Evolutionary conservation across 75 land plant genomes (phyloP).

Genomic region (Selaginella tamariscina): DNA sequence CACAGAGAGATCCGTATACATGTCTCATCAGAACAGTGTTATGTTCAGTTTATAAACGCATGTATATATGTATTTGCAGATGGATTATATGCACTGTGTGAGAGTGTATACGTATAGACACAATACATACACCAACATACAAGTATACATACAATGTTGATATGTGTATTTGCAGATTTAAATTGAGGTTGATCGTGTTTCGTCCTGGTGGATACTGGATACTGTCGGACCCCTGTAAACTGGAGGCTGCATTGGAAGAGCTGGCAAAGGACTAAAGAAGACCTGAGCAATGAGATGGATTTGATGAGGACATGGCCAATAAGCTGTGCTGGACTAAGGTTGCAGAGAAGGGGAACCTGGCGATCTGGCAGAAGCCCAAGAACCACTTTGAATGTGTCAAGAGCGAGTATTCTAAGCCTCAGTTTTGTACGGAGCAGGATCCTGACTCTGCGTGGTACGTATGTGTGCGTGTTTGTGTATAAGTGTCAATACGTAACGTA

Average conservation of each 20-base stretch:
- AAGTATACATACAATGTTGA: too few species aligned
- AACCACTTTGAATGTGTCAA: conserved; percentile 56
- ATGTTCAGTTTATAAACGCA: too few species aligned
- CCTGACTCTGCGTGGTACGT: conserved; percentile 63
- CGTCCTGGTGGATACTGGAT: conserved; percentile 92
- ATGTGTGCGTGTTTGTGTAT: too few species aligned
- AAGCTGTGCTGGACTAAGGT: conserved; percentile 77
- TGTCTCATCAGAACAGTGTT: too few species aligned
- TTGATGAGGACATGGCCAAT: conserved; percentile 52
- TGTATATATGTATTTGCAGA: too few species aligned
- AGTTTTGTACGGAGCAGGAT: conserved; percentile 59
- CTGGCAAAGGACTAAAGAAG: conserved; percentile 75
- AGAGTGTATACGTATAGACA: too few species aligned
- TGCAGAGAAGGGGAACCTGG: conserved; percentile 51
- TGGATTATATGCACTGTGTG: too few species aligned
- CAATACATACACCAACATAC: too few species aligned
- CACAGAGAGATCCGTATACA: too few species aligned
- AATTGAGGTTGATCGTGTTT: conserved; percentile 78
- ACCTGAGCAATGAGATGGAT: conserved; percentile 62
- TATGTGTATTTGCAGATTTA: conserved; percentile 47
- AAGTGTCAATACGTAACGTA: not conserved
- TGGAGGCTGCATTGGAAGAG: conserved; percentile 70
- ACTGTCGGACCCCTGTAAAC: conserved; percentile 61
- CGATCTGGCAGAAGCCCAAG: conserved; percentile 75
- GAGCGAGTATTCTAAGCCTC: conserved; percentile 33